phyloP scores from a whole-genome alignment of 2,329 filamentous ascomycete species.

The Didymella pinodella region DNA sequence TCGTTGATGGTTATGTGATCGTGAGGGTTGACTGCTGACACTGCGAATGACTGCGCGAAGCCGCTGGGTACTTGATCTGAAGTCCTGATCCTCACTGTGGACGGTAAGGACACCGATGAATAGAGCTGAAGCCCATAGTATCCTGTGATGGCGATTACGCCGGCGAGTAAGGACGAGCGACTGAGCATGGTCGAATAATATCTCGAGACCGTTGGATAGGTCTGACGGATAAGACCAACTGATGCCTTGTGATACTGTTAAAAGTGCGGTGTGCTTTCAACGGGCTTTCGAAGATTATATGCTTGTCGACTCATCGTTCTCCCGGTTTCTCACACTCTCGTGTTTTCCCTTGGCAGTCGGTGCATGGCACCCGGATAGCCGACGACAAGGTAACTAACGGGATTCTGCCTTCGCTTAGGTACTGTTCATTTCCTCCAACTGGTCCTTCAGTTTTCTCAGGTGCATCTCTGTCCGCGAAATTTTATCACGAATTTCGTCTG shows the following conservation, averaged over 20 bases:
- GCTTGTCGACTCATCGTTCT: not conserved
- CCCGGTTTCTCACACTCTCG: not conserved
- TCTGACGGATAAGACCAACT: too few species aligned
- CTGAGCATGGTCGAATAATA: too few species aligned
- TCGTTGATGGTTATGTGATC: not conserved
- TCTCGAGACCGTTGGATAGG: too few species aligned
- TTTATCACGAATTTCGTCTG: not conserved
- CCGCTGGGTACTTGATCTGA: not conserved
- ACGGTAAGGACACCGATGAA: not conserved
- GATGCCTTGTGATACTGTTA: too few species aligned
- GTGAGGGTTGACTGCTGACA: not conserved
- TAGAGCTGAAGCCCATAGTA: not conserved
- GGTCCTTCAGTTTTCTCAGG: not conserved
- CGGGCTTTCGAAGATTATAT: not conserved
- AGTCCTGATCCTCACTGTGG: not conserved
- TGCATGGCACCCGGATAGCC: slow-evolving; percentile 39
- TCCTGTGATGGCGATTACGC: not conserved
- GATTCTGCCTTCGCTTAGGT: not conserved
- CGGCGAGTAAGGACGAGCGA: not conserved
- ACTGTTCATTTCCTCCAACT: not conserved
- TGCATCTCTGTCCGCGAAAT: slow-evolving; percentile 1
- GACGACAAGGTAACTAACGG: slow-evolving; percentile 19
- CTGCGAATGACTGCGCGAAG: not conserved
- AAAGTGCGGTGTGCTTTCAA: too few species aligned
- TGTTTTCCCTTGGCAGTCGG: not conserved